Evolutionary conservation across 306 rosid species (phyloP), one percentile per base, ranked within the genome.

Genomic region (Potentilla sterilis): DNA sequence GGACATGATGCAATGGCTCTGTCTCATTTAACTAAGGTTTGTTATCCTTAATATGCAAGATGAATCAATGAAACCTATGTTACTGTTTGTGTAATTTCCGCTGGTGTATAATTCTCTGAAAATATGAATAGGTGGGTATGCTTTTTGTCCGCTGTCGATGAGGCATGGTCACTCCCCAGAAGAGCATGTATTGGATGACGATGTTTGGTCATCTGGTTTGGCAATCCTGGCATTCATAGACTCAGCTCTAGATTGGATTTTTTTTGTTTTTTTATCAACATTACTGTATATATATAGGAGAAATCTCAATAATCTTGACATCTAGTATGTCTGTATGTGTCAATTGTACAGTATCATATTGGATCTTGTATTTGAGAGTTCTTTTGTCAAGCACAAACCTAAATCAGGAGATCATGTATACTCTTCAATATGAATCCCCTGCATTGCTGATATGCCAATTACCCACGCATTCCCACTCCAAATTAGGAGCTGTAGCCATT

Each of bases 141-240:
- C n/a, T n/a, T n/a, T n/a, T n/a, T n/a, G n/a, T n/a, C n/a, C n/a
- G n/a, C n/a, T n/a, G n/a, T n/a, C n/a, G n/a, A n/a, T n/a, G n/a
- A n/a, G n/a, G n/a, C n/a, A n/a, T n/a, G n/a, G n/a, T n/a, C n/a
- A n/a, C n/a, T n/a, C n/a, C n/a, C n/a, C n/a, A n/a, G n/a, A n/a
- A n/a, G n/a, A n/a, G n/a, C n/a, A n/a, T n/a, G n/a, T n/a, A n/a
- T n/a, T 87, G 85, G 97, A 92, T 5, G 85, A 87, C 8, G 98
- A 95, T 77, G 76, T 95, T 64, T 95, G 96, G 97, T 92, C 93
- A 0, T 92, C 91, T 16, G 90, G 95, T 81, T 78, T 89, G 78
- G 98, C 96, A 61, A 74, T 89, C 78, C 65, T 93, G 59, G 80
- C 88, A 43, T 89, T 93, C 83, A 80, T 90, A 58, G 79, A 87